phyloP scores from a whole-genome alignment of 2,329 filamentous ascomycete genomes.

The Sclerotinia glacialis region DNA sequence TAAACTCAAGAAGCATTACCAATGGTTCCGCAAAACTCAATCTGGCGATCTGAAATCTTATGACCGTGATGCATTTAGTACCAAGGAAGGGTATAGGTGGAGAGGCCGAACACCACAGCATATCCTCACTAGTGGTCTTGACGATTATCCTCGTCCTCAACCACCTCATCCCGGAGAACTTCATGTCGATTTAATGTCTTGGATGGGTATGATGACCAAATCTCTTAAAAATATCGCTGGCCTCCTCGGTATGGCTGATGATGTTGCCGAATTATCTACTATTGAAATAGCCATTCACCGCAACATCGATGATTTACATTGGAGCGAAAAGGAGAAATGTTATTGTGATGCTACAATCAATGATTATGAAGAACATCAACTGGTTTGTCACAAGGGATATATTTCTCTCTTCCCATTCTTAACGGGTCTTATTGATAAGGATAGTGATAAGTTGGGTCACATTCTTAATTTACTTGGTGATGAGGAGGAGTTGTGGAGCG shows the following conservation, averaged over 20 bases:
- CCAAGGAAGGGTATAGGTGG: constrained; percentile 94
- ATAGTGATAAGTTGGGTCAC: constrained; percentile 71
- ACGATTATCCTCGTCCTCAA: constrained; percentile 92
- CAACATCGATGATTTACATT: constrained; percentile 92
- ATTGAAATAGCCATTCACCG: constrained; percentile 73
- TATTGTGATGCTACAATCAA: constrained; percentile 97
- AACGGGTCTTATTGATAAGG: constrained; percentile 70
- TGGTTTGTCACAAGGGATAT: constrained; percentile 96
- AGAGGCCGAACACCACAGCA: constrained; percentile 83
- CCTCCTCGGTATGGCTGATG: constrained; percentile 71
- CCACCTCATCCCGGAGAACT: constrained; percentile 94
- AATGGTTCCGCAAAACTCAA: constrained; percentile 94
- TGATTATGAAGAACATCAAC: constrained; percentile 83
- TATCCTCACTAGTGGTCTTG: constrained; percentile 87
- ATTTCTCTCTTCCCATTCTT: constrained; percentile 92
- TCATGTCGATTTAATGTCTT: constrained; percentile 90
- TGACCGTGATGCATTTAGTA: constrained; percentile 82
- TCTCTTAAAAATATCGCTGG: constrained; percentile 78
- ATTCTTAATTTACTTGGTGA: constrained; percentile 76
- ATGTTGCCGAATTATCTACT: constrained; percentile 67
- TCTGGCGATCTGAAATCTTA: constrained; percentile 86
- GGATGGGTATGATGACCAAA: constrained; percentile 95
- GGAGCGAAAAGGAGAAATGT: constrained; percentile 74
- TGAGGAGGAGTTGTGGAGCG: constrained; percentile 84
- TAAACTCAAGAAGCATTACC: constrained; percentile 81